Evolutionary conservation across 2,329 filamentous ascomycete species (phyloP), one percentile per base, ranked within the genome.

Genomic region (Microcera coccophila): DNA sequence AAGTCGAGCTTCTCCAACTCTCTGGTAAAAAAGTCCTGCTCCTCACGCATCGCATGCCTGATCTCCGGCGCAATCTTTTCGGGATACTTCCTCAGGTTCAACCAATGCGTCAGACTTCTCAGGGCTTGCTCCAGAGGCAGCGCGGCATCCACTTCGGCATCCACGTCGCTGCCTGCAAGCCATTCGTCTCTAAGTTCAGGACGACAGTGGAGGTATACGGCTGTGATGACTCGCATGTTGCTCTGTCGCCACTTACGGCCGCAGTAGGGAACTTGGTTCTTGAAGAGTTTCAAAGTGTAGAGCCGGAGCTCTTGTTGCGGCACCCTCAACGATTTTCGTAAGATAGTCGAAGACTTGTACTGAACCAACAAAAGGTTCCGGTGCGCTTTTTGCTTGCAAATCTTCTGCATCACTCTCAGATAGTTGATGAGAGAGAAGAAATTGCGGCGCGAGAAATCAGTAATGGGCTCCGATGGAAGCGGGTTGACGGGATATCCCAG

Each of bases 171-270:
- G 4, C 91, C 91, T 0, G 87, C 83, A 1, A 97, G 76, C 91
- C 93, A 97, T 67, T 96, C 93, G 61, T 98, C 93, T 21, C 91
- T 79, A 35, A 98, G 75, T 64, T 97, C 91, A 0, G 91, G 91
- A 7, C 90, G 79, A 61, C 91, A 95, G 68, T 95, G 88, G 37
- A 98, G 74, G 65, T 96, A 98, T 2, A 98, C 88, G 3, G 90
- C 90, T 1, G 93, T 98, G 61, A 98, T 98, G 60, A 97, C 90
- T 42, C 91, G 87, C 93, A 98, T 98, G 66, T 98, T 97, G 55
- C 83, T 84, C 70, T 97, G 93, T 12, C 93, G 84, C 93, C 93
- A 98, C 70, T 98, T 98, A 33, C 93, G 84, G 17, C 93, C 91
- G 65, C 91, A 97, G 72, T 95, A 98, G 1, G 93, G 93, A 4